A percentile compares a stretch with the other conserved stretches of the same genome.
phyloP scores from a whole-genome alignment of 1,284 basidiomycete genomes.

The Puccinia hordei region DNA sequence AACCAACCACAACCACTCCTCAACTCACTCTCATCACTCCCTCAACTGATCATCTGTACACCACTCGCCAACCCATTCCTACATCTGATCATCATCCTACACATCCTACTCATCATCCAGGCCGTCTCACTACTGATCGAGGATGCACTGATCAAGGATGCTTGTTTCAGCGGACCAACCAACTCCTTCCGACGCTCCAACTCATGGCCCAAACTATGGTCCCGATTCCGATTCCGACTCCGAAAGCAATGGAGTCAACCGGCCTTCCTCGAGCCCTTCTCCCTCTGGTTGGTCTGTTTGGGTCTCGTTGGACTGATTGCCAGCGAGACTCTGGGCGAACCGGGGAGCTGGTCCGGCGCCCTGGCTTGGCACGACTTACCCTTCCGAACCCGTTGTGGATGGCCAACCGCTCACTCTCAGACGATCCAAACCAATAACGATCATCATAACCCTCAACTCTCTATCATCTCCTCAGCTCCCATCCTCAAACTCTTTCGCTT shows the following conservation, averaged over 20 bases:
- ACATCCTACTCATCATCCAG: constrained; percentile 38
- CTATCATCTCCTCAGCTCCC: constrained; percentile 20
- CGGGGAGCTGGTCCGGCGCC: neutral
- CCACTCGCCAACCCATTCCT: constrained; percentile 43
- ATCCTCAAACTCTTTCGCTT: constrained; percentile 25
- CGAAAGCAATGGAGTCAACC: constrained; percentile 42
- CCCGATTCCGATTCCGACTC: constrained; percentile 34
- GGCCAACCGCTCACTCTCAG: neutral
- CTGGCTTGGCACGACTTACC: constrained; percentile 42
- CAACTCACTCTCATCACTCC: neutral
- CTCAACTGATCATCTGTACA: constrained; percentile 17
- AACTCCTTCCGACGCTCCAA: constrained; percentile 12
- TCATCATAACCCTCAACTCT: neutral
- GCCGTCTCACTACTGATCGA: constrained; percentile 42
- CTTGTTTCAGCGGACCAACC: constrained; percentile 8
- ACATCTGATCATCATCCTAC: constrained; percentile 45
- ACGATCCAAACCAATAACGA: neutral
- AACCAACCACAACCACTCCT: neutral
- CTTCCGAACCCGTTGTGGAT: constrained; percentile 21
- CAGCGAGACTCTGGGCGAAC: constrained; percentile 21
- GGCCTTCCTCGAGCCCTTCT: constrained; percentile 40
- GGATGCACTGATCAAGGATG: constrained; percentile 48
- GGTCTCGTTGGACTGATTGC: neutral
- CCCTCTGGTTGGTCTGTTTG: constrained; percentile 12
- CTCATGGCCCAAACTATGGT: constrained; percentile 45